Base-by-base conservation (phyloP, 208 protist genomes). In the Phytomonas sp. region DNA sequence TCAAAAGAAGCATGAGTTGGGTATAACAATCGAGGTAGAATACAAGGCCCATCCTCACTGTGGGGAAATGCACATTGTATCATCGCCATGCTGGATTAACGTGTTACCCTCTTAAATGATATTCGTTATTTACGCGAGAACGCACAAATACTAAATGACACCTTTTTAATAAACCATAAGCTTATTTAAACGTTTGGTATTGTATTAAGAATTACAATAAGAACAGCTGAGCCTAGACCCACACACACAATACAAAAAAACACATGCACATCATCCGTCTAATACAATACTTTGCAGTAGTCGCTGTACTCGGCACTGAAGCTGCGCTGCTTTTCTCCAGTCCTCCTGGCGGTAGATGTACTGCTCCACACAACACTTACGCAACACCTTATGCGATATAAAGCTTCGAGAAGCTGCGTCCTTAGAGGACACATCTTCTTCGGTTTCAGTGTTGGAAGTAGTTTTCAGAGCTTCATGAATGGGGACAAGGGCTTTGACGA, bases 311-410 rank as follows among this genome's bases (percentile, higher is more conserved):
- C 92, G 88, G 32, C 75, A 83, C 68, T 94, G 87, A 43, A 87
- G 88, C 66, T 82, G 62, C 31, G 89, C 91, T 53, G 88, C 62
- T 68, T 93, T 93, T 30, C 20, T 13, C 89, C 91, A 96, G 60
- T 96, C 91, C 9, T 93, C 89, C 37, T 75, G 82, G 30, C 91
- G 84, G 60, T 94, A 84, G 28, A 89, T 72, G 80, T 95, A 94
- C 71, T 94, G 82, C 81, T 96, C 88, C 31, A 96, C 91, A 65
- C 81, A 92, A 71, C 87, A 94, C 75, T 87, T 88, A n/a, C 72
- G 74, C 69, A 94, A 81, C n/a, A 96, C 85, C 75, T 96, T 94
- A 26, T 79, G 80, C 3, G 82, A 72, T 33, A 93, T 84, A 68
- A 87, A 88, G 31, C 7, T 51, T 51, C 20, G 40, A 17, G 40